Percentiles rank a stretch among this genome's conserved stretches.
Conservation (phyloP, 805 yeast species). For the Candida succiphila region DNA sequence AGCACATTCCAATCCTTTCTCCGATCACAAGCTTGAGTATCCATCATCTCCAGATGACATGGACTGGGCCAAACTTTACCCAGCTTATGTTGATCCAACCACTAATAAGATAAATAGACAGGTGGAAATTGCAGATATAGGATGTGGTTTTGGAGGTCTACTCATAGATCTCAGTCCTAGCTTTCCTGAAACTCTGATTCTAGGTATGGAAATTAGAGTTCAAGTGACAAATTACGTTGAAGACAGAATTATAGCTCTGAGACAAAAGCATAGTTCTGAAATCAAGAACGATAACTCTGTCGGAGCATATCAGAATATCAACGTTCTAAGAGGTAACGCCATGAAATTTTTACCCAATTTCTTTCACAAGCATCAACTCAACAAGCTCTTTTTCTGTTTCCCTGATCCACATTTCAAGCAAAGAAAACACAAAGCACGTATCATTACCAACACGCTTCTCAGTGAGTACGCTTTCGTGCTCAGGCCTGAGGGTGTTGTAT, state of each 20-base stretch:
- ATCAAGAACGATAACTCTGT: slow-evolving; percentile 16
- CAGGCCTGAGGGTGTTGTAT: slow-evolving; percentile 77
- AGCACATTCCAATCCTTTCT: slow-evolving; percentile 96
- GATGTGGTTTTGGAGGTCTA: slow-evolving; percentile 97
- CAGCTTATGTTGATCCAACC: slow-evolving; percentile 38
- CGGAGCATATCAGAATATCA: slow-evolving; percentile 65
- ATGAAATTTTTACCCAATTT: slow-evolving; percentile 97
- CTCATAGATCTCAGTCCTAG: slow-evolving; percentile 68
- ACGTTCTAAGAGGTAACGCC: slow-evolving; percentile 89
- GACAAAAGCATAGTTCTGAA: slow-evolving; percentile 34
- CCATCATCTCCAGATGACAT: slow-evolving; percentile 72
- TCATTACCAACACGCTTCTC: slow-evolving; percentile 78
- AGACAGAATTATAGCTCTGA: slow-evolving; percentile 84
- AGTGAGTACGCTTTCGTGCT: slow-evolving; percentile 90
- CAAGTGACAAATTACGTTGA: slow-evolving; percentile 97
- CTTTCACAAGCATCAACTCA: slow-evolving; percentile 70
- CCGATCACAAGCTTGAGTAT: slow-evolving; percentile 88
- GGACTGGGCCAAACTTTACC: slow-evolving; percentile 82
- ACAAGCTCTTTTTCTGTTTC: slow-evolving; percentile 94
- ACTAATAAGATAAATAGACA: slow-evolving; percentile 32
- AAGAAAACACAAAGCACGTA: slow-evolving; percentile 95
- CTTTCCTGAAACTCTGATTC: slow-evolving; percentile 62
- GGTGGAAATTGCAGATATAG: slow-evolving; percentile 90
- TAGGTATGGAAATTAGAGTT: slow-evolving; percentile 97
- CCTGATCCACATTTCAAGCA: slow-evolving; percentile 99